Evolutionary conservation across 1,284 basidiomycete genomes (phyloP), one percentile per base, ranked within the genome.

Genomic region (Cystobasidiaceae sp.): DNA sequence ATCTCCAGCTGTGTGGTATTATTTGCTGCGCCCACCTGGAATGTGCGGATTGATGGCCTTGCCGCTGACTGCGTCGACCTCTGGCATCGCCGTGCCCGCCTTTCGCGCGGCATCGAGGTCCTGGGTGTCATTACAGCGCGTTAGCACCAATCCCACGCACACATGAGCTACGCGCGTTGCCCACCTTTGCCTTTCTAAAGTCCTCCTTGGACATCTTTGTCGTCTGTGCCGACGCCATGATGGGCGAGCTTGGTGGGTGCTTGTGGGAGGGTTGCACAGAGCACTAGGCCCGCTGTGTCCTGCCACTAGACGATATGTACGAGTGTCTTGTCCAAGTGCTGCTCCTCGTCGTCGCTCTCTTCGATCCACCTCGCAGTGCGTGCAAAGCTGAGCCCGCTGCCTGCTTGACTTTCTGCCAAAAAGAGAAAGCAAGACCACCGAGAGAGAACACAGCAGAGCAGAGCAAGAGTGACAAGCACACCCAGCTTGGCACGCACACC

Each of bases 41-140:
- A 98, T 97, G 79, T 98, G 94, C 34, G 96, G 96, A 76, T 98
- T 99, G 80, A 98, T 97, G 60, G 90, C 85, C 74, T 85, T 87
- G 62, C 93, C 96, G 39, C 60, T 67, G 77, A 96, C 88, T 75
- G 92, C 89, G 75, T 97, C 94, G 49, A 96, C 81, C 51, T 91
- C 93, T 37, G 93, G 90, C 23, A 93, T 90, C 9, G 93, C 94
- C 30, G 92, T 97, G 79, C 94, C 94, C 49, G 94, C 94, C 80
- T 97, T 97, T 68, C 94, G 64, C n/a, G 68, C 68, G n/a, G 68
- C 67, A 39, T 67, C 68, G 62, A 69, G 67, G 49, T 48, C 49
- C 68, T 54, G 60, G n/a, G 23, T 19, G 28, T n/a, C 13, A 34
- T 11, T 8, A 37, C 19, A 51, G 27, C n/a, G 27, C 3, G 19